These are phyloP conservation scores for Starmerella bacillaris DNA, from an alignment of 805 yeast species.

Conservation along the genomic window DNA sequence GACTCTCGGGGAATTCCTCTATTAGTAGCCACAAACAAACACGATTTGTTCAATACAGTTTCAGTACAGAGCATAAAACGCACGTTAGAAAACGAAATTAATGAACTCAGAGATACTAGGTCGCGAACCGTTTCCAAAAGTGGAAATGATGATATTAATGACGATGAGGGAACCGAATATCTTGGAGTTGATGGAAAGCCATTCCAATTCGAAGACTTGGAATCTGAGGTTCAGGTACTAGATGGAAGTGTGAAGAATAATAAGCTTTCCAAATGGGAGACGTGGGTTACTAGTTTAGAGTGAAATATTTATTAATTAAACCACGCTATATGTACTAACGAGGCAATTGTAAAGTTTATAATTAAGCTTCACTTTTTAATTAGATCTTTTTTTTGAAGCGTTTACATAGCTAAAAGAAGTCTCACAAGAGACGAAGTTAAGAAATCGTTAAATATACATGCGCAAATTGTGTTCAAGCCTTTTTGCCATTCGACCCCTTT, in stretches of 20 bases:
- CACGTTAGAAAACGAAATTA: slow-evolving; percentile 46
- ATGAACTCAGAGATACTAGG: slow-evolving; percentile 33
- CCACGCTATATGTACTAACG: no score
- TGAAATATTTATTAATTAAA: no score
- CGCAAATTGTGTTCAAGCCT: no score
- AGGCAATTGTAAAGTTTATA: no score
- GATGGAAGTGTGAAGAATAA: slow-evolving; percentile 54
- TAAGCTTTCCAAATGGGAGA: slow-evolving; percentile 42
- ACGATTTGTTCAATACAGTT: slow-evolving; percentile 67
- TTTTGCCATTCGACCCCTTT: no score
- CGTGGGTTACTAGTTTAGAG: no score
- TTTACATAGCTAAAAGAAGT: no score
- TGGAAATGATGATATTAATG: slow-evolving; percentile 24
- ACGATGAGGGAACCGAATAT: slow-evolving; percentile 25
- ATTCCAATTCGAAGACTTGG: slow-evolving; percentile 51
- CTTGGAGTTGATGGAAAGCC: slow-evolving; percentile 23
- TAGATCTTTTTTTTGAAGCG: no score
- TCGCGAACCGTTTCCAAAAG: slow-evolving; percentile 27
- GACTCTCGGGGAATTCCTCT: slow-evolving; percentile 49
- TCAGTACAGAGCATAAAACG: slow-evolving; percentile 44
- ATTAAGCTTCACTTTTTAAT: no score
- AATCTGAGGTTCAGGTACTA: slow-evolving; percentile 41
- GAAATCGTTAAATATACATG: no score
- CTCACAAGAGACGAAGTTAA: no score
- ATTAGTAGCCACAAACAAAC: slow-evolving; percentile 66